Evolutionary conservation across 2,329 filamentous ascomycete species (phyloP).

Genomic region (Nemania serpens): DNA sequence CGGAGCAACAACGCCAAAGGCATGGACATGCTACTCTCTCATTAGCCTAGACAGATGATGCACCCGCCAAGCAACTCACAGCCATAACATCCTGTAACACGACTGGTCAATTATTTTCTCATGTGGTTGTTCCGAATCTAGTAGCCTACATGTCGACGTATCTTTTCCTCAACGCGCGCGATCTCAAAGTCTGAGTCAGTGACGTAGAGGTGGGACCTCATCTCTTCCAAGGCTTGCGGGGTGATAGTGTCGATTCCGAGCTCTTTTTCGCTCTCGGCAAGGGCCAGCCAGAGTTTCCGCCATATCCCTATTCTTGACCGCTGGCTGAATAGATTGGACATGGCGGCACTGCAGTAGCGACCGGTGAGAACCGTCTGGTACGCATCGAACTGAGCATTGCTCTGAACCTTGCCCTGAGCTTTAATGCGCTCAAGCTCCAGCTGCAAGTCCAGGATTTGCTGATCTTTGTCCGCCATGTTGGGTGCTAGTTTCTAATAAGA

Average conservation of each 20-base stretch:
- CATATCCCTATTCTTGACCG: slow-evolving; percentile 74
- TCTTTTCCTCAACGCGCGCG: slow-evolving; percentile 77
- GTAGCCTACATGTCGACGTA: slow-evolving; percentile 57
- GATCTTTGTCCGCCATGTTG: slow-evolving; percentile 22
- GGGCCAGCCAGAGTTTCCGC: slow-evolving; percentile 80
- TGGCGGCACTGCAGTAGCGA: slow-evolving; percentile 75
- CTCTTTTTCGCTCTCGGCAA: slow-evolving; percentile 82
- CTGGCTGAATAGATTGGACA: slow-evolving; percentile 80
- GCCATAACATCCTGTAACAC: slow-evolving; percentile 58
- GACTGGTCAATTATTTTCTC: slow-evolving; percentile 24
- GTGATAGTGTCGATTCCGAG: slow-evolving; percentile 75
- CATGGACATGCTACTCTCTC: slow-evolving; percentile 64
- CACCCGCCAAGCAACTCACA: slow-evolving; percentile 41
- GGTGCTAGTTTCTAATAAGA: background rate
- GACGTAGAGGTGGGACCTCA: slow-evolving; percentile 74
- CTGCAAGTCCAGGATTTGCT: slow-evolving; percentile 21
- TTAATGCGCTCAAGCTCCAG: slow-evolving; percentile 21
- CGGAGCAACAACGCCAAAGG: slow-evolving; percentile 64
- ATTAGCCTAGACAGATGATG: background rate
- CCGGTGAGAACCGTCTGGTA: slow-evolving; percentile 72
- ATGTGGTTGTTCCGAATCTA: too few species aligned
- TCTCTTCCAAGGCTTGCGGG: slow-evolving; percentile 74
- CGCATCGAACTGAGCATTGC: slow-evolving; percentile 48
- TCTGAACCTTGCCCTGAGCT: slow-evolving; percentile 1
- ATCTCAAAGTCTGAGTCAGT: slow-evolving; percentile 78